Evolutionary conservation across 768 basidiomycete species (phyloP).

Genomic region (Agaricus sinodeliciosus): DNA sequence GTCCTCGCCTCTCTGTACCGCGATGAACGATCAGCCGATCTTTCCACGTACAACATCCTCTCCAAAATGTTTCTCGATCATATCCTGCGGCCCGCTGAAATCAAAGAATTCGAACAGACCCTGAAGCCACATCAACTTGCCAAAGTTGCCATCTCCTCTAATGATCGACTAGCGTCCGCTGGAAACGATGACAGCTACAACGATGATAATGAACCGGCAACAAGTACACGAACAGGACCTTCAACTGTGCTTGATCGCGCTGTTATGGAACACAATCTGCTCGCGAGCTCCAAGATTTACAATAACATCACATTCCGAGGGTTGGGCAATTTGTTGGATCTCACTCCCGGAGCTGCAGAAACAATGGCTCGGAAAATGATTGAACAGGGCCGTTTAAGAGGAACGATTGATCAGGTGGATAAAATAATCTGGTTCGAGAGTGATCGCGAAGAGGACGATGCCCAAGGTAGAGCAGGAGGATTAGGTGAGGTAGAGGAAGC

Average conservation of each 20-base stretch:
- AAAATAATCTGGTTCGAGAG: slow-evolving; percentile 92
- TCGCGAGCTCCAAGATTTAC: slow-evolving; percentile 95
- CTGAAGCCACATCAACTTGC: slow-evolving; percentile 93
- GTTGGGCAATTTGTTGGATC: slow-evolving; percentile 82
- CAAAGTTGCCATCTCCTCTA: slow-evolving; percentile 78
- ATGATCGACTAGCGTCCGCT: slow-evolving; percentile 70
- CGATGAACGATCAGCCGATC: slow-evolving; percentile 81
- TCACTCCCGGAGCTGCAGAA: slow-evolving; percentile 91
- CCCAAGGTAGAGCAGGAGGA: slow-evolving; percentile 92
- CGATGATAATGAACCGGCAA: slow-evolving; percentile 42
- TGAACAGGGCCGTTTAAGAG: slow-evolving; percentile 90
- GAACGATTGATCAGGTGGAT: slow-evolving; percentile 94
- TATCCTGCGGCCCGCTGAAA: slow-evolving; percentile 84
- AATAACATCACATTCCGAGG: slow-evolving; percentile 96
- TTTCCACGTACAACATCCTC: slow-evolving; percentile 83
- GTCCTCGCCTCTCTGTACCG: slow-evolving; percentile 88
- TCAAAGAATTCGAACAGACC: slow-evolving; percentile 82
- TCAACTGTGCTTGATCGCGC: slow-evolving; percentile 95
- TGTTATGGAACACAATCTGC: slow-evolving; percentile 97
- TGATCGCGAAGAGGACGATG: slow-evolving; percentile 80
- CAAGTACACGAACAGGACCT: slow-evolving; percentile 82
- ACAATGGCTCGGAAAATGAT: slow-evolving; percentile 99
- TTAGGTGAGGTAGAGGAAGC: slow-evolving; percentile 83
- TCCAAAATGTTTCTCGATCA: slow-evolving; percentile 99
- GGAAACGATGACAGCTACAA: slow-evolving; percentile 48